phyloP scores from a whole-genome alignment of 1,284 basidiomycete species.

The Ganoderma boninense region DNA sequence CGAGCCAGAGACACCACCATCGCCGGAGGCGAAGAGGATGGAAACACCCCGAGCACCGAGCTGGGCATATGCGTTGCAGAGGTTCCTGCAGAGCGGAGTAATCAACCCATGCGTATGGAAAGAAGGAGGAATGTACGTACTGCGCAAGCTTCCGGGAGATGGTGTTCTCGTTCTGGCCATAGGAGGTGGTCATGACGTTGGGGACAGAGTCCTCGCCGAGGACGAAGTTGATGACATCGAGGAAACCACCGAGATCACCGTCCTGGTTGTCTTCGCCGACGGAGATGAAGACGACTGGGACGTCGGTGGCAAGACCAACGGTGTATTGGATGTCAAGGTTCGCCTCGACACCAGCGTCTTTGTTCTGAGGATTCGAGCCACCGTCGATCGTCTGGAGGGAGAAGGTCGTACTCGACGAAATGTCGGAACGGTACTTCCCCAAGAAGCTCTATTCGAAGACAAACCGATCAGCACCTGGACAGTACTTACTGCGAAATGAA shows the following conservation, averaged over 20 bases:
- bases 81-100: conserved; percentile 26
- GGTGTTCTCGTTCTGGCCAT: conserved; percentile 37
- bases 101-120: not conserved
- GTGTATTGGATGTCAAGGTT: conserved; percentile 75
- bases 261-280: conserved; percentile 48
- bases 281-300: conserved; percentile 48
- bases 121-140: conserved; percentile 52
- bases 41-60: conserved; percentile 69
- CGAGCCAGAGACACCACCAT: conserved; percentile 69
- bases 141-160: conserved; percentile 55
- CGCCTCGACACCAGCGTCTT: conserved; percentile 53
- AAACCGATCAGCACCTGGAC: not conserved
- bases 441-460: conserved; percentile 35
- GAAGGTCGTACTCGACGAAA: conserved; percentile 42
- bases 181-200: conserved; percentile 57
- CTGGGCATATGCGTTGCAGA: conserved; percentile 69
- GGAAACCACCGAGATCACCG: conserved; percentile 35
- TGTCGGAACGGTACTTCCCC: conserved; percentile 42
- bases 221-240: conserved; percentile 39
- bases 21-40: conserved; percentile 74
- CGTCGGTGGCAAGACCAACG: conserved; percentile 51
- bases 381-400: conserved; percentile 56
- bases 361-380: conserved; percentile 48
- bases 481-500: not conserved
- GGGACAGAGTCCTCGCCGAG: conserved; percentile 50